phyloP scores from a whole-genome alignment of 2,329 filamentous ascomycete genomes.

The Raffaelea albimanens region DNA sequence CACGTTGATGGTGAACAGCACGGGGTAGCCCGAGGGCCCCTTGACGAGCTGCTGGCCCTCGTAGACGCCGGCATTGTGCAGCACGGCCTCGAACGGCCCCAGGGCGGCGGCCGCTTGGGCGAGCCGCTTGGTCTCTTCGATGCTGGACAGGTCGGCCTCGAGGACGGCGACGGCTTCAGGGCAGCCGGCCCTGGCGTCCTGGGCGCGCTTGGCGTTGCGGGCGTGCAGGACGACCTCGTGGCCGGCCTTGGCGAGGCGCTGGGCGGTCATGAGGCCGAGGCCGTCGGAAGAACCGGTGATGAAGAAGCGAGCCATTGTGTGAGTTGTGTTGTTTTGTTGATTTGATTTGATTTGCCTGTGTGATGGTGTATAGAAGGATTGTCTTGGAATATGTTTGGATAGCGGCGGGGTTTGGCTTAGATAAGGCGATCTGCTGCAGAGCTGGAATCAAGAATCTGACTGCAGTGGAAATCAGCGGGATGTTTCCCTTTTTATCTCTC shows the following conservation, averaged over 20 bases:
- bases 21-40: slow-evolving; percentile 29
- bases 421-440: too few relatives aligned
- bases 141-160: slow-evolving; percentile 40
- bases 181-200: slow-evolving; percentile 34
- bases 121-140: slow-evolving; percentile 39
- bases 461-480: too few relatives aligned
- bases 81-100: slow-evolving; percentile 42
- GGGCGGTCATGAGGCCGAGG: slow-evolving; percentile 41
- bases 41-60: slow-evolving; percentile 22
- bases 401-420: too few relatives aligned
- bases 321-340: not conserved
- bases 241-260: slow-evolving; percentile 37
- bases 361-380: too few relatives aligned
- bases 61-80: slow-evolving; percentile 49
- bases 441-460: too few relatives aligned
- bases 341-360: too few relatives aligned
- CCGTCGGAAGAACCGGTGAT: slow-evolving; percentile 52
- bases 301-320: slow-evolving; percentile 18
- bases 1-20: slow-evolving; percentile 45
- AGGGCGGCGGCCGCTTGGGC: slow-evolving; percentile 39
- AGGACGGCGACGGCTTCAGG: slow-evolving; percentile 41
- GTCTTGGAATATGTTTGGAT: too few relatives aligned
- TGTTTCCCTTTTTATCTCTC: too few relatives aligned
- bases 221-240: slow-evolving; percentile 49
- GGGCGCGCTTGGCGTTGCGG: slow-evolving; percentile 42